phyloP scores from a whole-genome alignment of 768 basidiomycete genomes.

The Boletus insuetus region DNA sequence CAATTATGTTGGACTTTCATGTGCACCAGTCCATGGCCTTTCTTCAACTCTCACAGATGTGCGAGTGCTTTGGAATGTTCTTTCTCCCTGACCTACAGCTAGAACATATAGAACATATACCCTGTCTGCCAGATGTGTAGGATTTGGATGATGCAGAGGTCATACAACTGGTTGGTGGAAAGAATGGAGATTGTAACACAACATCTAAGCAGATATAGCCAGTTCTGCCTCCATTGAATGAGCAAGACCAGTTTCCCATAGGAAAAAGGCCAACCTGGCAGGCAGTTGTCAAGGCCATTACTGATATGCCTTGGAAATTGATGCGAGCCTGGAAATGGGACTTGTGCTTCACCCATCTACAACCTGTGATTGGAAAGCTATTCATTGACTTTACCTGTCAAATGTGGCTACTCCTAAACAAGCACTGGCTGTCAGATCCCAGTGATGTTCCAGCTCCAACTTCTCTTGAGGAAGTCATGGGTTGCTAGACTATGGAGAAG shows the following conservation, averaged over 20 bases:
- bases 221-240: background rate
- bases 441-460: background rate
- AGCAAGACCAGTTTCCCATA: background rate
- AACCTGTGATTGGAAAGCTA: background rate
- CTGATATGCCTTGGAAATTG: background rate
- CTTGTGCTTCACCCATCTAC: background rate
- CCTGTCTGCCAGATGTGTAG: background rate
- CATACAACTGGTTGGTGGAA: background rate
- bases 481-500: background rate
- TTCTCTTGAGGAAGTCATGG: slow-evolving; percentile 2
- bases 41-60: background rate
- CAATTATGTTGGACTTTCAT: background rate
- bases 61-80: background rate
- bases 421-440: background rate
- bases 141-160: background rate
- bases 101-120: no score
- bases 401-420: slow-evolving; percentile 2
- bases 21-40: background rate
- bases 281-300: background rate
- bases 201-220: background rate
- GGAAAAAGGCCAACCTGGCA: background rate
- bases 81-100: background rate
- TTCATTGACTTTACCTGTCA: slow-evolving; percentile 9
- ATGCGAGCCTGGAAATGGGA: background rate
- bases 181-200: background rate